Conservation (phyloP, 164 flowering plant genomes). For the Vitis labrusca region DNA sequence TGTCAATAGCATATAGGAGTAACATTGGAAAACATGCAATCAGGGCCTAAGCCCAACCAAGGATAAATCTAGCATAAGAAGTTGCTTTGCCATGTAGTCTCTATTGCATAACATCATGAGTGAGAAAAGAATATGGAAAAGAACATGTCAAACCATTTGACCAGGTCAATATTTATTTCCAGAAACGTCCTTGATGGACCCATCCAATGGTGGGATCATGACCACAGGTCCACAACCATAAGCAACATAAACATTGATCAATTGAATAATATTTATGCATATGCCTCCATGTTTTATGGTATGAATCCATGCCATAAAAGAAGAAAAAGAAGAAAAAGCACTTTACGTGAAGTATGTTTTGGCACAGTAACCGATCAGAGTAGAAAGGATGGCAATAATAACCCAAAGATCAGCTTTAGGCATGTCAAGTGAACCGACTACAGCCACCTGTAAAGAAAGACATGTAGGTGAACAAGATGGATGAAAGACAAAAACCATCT, state of each 20-base stretch:
- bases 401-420: conserved; percentile 86
- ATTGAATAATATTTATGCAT: neutral
- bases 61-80: neutral
- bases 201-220: neutral
- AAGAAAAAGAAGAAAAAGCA: neutral
- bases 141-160: neutral
- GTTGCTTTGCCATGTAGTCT: neutral
- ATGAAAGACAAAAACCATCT: conserved; percentile 1
- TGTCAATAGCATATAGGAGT: too few species aligned
- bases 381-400: conserved; percentile 69
- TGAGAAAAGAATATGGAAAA: neutral
- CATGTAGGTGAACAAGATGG: conserved; percentile 3
- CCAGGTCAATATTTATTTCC: neutral
- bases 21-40: neutral
- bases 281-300: neutral
- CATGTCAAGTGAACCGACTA: conserved; percentile 68
- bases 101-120: neutral
- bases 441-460: conserved; percentile 64
- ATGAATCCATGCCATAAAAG: neutral
- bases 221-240: neutral
- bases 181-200: neutral
- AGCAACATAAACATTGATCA: neutral
- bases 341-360: conserved; percentile 95
- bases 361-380: conserved; percentile 86
- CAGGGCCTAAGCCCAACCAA: neutral